Evolutionary conservation across 129 eudicot species (phyloP), one percentile per base, ranked within the genome.

Genomic region (Pittosporum tobira): DNA sequence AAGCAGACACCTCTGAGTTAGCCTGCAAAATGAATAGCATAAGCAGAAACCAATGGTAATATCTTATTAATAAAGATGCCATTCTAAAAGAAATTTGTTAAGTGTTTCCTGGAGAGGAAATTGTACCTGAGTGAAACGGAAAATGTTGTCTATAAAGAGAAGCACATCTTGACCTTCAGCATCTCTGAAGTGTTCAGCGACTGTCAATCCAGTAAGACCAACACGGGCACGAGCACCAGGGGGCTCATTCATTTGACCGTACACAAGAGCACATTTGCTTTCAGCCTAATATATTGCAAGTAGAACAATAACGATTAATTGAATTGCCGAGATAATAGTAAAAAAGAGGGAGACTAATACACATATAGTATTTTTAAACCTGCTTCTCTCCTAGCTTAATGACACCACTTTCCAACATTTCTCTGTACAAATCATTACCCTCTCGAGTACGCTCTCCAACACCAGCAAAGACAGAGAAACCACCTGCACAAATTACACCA

Each of bases 211-310:
- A 57, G 99, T 91, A 40, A 91, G 90, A 9, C 99, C 99, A 70
- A 91, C 99, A 91, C 99, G 99, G 49, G 99, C 99, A 78, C 99
- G 99, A 24, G 99, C 99, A 91, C 99, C 99, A 51, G 99, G 99
- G 72, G 99, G 99, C 70, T 91, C 99, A 21, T 91, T 91, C 96
- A 91, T 91, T 79, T 91, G 96, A 75, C 99, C 99, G 11, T 91
- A 91, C 6, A 93, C 99, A 51, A 93, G 94, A 59, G 99, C 99
- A 58, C 99, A 93, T 72, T 93, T 93, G 94, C 99, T 93, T 18
- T 93, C 99, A 57, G 78, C 73, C 98, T 88, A 62, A 30, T 31
- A 50, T 27, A 40, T 48, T 23, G 24, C 45, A 67, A 21, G 10
- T 13, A 13, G 6, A 23, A 31, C 9, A 10, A 40, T 21, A 45